Conservation (phyloP, 2,329 filamentous ascomycete species). For the Atkinsonella hypoxylon region DNA sequence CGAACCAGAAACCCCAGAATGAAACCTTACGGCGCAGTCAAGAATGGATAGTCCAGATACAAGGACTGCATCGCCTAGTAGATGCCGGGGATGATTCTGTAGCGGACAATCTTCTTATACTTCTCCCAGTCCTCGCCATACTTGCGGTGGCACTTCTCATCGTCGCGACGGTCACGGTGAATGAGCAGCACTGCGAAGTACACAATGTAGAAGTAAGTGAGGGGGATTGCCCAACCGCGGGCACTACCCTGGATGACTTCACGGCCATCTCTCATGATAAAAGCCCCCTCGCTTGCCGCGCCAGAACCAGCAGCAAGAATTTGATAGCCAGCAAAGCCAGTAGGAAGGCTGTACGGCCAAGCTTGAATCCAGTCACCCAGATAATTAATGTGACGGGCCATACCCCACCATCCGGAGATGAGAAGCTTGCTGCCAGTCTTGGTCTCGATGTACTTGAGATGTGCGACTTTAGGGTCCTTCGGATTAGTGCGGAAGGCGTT, state of each 20-base stretch:
- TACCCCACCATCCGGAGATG: slow-evolving; percentile 85
- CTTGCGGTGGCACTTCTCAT: slow-evolving; percentile 82
- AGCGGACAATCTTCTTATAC: slow-evolving; percentile 75
- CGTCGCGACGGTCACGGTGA: slow-evolving; percentile 77
- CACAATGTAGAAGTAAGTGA: slow-evolving; percentile 90
- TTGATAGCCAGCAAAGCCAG: slow-evolving; percentile 70
- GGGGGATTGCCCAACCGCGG: slow-evolving; percentile 70
- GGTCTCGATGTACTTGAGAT: slow-evolving; percentile 80
- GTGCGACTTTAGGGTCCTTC: slow-evolving; percentile 61
- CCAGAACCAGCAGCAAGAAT: slow-evolving; percentile 45
- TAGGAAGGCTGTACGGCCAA: slow-evolving; percentile 83
- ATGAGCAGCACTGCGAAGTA: slow-evolving; percentile 84
- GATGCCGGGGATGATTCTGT: slow-evolving; percentile 71
- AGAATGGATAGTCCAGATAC: not conserved
- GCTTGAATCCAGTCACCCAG: slow-evolving; percentile 89
- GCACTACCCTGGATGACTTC: slow-evolving; percentile 61
- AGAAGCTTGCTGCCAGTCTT: slow-evolving; percentile 70
- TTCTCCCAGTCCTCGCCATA: slow-evolving; percentile 87
- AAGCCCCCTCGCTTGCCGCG: slow-evolving; percentile 36
- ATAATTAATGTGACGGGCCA: slow-evolving; percentile 90
- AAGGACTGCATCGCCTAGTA: slow-evolving; percentile 41
- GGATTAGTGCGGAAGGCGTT: slow-evolving; percentile 86
- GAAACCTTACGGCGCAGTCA: too few relatives aligned
- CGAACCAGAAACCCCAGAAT: too few relatives aligned
- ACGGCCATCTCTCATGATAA: slow-evolving; percentile 46